phyloP scores from a whole-genome alignment of 1,284 basidiomycete genomes.

The Ganoderma boninense region DNA sequence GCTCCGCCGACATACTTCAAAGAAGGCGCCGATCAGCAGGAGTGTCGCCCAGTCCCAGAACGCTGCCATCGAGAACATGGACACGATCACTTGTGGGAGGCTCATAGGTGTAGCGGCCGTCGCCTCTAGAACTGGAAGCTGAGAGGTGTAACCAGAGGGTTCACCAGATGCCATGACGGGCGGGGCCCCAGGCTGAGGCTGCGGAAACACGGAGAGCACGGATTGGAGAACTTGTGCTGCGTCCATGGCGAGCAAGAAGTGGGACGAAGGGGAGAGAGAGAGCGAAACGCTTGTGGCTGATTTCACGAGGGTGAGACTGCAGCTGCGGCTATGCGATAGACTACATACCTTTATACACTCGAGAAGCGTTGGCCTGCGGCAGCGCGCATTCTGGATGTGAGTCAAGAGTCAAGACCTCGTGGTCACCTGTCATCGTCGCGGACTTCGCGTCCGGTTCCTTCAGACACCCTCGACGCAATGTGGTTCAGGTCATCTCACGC shows the following conservation, averaged over 20 bases:
- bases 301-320: neutral
- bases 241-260: constrained; percentile 17
- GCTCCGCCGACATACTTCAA: constrained; percentile 65
- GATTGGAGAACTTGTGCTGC: constrained; percentile 26
- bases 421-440: neutral
- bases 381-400: neutral
- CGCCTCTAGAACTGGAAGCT: neutral
- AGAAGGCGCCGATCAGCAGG: constrained; percentile 62
- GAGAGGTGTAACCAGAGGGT: neutral
- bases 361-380: neutral
- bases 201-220: constrained; percentile 22
- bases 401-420: neutral
- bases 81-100: constrained; percentile 52
- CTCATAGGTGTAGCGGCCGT: neutral
- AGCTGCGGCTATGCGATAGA: no score
- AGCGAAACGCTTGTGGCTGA: neutral
- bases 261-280: neutral
- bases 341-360: neutral
- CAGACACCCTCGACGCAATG: neutral
- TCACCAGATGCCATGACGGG: neutral
- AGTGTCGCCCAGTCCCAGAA: constrained; percentile 73
- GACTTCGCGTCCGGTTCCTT: neutral
- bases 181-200: constrained; percentile 4
- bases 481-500: neutral
- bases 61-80: constrained; percentile 51